These are phyloP conservation scores for Pseudoneurospora amorphoporcata DNA, from an alignment of 495 filamentous ascomycete species.

Conservation along the genomic window DNA sequence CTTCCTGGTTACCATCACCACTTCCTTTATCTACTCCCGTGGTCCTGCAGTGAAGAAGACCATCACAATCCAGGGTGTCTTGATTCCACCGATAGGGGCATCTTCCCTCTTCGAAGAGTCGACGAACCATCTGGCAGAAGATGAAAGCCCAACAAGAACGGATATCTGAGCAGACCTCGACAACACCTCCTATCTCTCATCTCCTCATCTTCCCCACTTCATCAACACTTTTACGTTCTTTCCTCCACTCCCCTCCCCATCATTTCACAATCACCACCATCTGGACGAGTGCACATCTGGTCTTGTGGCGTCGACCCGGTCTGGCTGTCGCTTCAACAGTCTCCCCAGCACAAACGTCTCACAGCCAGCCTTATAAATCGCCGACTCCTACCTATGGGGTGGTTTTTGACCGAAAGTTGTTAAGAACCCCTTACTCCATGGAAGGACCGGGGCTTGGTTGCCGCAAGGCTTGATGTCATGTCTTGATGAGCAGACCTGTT, in stretches of 20 bases:
- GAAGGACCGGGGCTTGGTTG: neutral
- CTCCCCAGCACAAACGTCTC: neutral
- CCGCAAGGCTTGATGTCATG: neutral
- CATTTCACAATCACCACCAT: neutral
- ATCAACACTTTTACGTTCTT: neutral
- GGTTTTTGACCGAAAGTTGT: neutral
- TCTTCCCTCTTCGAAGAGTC: neutral
- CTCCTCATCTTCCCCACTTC: neutral
- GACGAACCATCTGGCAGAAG: conserved; percentile 4
- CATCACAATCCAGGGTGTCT: neutral
- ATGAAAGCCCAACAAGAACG: conserved; percentile 30
- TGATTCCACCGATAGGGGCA: neutral
- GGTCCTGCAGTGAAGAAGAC: conserved; percentile 10
- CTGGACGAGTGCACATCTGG: neutral
- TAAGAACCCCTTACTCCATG: neutral
- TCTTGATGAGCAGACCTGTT: neutral
- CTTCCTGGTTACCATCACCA: neutral
- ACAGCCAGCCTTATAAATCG: neutral
- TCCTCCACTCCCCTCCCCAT: neutral
- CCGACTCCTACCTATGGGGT: neutral
- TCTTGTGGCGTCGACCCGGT: neutral
- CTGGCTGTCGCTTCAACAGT: neutral
- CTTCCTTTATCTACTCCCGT: neutral
- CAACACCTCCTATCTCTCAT: neutral
- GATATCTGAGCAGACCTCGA: conserved; percentile 30